Conservation (phyloP, 768 basidiomycete species). For the Sistotremastrum suecicum region DNA sequence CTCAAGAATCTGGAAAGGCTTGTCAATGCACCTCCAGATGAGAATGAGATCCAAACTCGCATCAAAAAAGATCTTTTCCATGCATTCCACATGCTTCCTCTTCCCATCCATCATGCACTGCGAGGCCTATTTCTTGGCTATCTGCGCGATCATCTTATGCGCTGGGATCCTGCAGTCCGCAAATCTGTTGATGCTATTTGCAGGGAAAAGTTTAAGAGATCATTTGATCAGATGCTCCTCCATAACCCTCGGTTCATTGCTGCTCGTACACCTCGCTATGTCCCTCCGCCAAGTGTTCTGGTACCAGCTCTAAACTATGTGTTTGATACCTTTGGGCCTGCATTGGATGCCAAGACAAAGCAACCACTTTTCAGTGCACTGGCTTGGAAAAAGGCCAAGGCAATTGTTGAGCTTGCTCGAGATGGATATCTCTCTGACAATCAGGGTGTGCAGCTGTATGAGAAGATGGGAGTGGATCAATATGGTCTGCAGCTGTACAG, state of each 20-base stretch:
- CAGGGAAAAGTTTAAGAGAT: background rate
- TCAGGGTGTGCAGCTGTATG: conserved; percentile 8
- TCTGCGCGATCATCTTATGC: conserved; percentile 14
- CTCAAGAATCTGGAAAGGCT: too few species aligned
- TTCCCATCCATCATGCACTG: background rate
- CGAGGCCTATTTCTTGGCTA: conserved; percentile 7
- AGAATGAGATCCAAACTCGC: too few species aligned
- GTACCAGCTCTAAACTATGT: conserved; percentile 11
- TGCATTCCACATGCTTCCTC: background rate
- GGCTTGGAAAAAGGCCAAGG: conserved; percentile 9
- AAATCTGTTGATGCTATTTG: conserved; percentile 9
- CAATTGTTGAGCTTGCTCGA: conserved; percentile 10
- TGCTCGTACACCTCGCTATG: conserved; percentile 9
- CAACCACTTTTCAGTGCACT: conserved; percentile 7
- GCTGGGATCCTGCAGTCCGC: conserved; percentile 5
- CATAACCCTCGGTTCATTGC: conserved; percentile 9
- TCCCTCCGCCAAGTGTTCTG: conserved; percentile 11
- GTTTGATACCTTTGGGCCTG: conserved; percentile 9
- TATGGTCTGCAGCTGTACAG: conserved; percentile 12
- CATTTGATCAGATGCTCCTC: conserved; percentile 13
- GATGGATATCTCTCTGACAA: conserved; percentile 13
- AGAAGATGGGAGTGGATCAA: conserved; percentile 8
- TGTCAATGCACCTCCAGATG: too few species aligned
- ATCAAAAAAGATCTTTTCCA: background rate
- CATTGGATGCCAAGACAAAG: conserved; percentile 10